phyloP scores from a whole-genome alignment of 306 rosid genomes.

The Neltuma alba region DNA sequence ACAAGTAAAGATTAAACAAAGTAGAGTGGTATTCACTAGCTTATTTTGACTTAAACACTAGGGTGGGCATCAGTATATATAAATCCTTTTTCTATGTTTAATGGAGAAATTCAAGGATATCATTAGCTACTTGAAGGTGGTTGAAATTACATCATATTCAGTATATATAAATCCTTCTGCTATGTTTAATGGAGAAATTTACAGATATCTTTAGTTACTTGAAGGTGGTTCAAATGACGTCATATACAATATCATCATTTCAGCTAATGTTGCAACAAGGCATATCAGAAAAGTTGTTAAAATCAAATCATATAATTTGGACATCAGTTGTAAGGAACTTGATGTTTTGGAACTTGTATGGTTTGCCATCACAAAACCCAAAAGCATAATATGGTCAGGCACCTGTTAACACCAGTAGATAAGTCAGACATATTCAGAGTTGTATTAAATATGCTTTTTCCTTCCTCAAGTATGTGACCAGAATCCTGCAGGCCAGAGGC shows the following conservation, averaged over 20 bases:
- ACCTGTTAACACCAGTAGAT: conserved; percentile 90
- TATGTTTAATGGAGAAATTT: conserved; percentile 10
- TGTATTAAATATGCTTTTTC: conserved; percentile 82
- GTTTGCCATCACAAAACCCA: conserved; percentile 25
- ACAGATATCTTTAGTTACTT: conserved; percentile 2
- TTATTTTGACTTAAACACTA: not conserved
- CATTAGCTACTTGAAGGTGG: not conserved
- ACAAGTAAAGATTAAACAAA: not conserved
- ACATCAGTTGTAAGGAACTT: conserved; percentile 8
- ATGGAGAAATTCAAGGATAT: conserved; percentile 10
- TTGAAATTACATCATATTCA: not conserved
- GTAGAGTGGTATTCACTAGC: not conserved
- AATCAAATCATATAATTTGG: conserved; percentile 9
- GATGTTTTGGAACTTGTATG: conserved; percentile 13
- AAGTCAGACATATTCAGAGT: conserved; percentile 93
- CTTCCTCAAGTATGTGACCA: conserved; percentile 94
- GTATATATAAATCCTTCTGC: not conserved
- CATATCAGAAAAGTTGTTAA: conserved; percentile 10
- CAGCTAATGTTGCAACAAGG: conserved; percentile 28
- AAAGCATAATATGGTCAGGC: conserved; percentile 22
- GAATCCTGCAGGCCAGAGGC: conserved; percentile 87
- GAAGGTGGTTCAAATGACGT: not conserved
- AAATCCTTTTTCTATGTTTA: not conserved
- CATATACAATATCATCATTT: conserved; percentile 16
- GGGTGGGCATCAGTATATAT: not conserved